Evolutionary conservation across 306 rosid species (phyloP).

Genomic region (Vigna hirtella): DNA sequence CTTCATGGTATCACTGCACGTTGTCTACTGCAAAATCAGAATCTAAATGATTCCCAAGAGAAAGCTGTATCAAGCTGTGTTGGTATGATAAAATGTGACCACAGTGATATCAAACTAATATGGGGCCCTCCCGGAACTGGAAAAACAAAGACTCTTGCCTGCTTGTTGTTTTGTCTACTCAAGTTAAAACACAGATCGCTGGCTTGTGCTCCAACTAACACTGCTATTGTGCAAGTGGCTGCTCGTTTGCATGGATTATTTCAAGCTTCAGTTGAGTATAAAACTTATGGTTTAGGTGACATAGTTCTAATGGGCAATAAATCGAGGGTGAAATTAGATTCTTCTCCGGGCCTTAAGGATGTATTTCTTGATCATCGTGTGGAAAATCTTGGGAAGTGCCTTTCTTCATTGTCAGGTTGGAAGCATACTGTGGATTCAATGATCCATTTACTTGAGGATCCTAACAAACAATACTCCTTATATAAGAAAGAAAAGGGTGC

Average conservation of each 20-base stretch:
- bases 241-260: not conserved
- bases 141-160: constrained; percentile 61
- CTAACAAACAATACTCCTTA: not conserved
- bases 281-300: constrained; percentile 45
- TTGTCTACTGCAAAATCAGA: not conserved
- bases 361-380: constrained; percentile 48
- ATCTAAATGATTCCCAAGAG: constrained; percentile 56
- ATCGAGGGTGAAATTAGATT: constrained; percentile 40
- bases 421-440: constrained; percentile 32
- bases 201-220: constrained; percentile 11
- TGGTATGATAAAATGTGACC: constrained; percentile 36
- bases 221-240: not conserved
- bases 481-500: not conserved
- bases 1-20: not conserved
- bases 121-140: constrained; percentile 80
- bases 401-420: constrained; percentile 40
- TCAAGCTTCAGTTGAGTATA: constrained; percentile 2
- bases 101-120: constrained; percentile 46
- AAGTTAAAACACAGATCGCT: not conserved
- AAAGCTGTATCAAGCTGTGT: constrained; percentile 56
- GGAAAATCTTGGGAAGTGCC: constrained; percentile 2
- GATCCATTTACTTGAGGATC: constrained; percentile 33
- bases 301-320: constrained; percentile 46
- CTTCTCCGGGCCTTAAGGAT: not conserved
- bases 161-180: not conserved